Evolutionary conservation across 192 early-diverging fungal genomes (phyloP).

Genomic region (Paraglomus brasilianum): DNA sequence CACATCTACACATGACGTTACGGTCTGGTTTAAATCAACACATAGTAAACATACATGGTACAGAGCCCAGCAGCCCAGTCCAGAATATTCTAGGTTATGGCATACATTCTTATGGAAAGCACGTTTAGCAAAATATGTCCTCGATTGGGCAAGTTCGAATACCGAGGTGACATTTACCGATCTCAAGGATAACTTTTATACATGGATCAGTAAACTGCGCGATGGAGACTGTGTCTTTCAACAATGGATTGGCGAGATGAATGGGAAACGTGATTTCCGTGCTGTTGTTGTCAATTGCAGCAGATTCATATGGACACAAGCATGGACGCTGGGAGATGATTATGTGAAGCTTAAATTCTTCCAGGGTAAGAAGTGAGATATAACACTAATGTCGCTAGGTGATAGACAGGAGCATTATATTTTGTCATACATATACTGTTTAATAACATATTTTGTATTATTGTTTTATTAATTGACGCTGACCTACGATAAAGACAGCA

Average conservation of each 20-base stretch:
- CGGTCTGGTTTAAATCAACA: neutral
- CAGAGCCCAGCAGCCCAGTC: neutral
- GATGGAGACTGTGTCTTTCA: neutral
- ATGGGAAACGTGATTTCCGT: slow-evolving; percentile 7
- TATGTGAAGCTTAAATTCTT: slow-evolving; percentile 3
- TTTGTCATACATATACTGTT: no score
- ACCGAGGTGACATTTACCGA: neutral
- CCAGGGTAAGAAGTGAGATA: slow-evolving; percentile 8
- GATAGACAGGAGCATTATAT: no score
- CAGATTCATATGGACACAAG: slow-evolving; percentile 13
- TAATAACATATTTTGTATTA: no score
- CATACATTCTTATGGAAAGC: slow-evolving; percentile 12
- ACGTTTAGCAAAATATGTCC: slow-evolving; percentile 9
- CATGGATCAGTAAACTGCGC: neutral
- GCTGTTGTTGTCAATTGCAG: slow-evolving; percentile 7
- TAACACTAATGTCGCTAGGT: no score
- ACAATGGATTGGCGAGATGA: slow-evolving; percentile 13
- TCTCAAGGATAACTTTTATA: slow-evolving; percentile 11
- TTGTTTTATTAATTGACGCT: no score
- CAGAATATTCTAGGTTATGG: neutral
- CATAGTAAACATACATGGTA: slow-evolving; percentile 7
- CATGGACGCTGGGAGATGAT: slow-evolving; percentile 8
- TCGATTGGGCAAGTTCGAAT: neutral
- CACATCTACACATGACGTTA: neutral
- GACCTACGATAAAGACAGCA: no score